Evolutionary conservation across 2,329 filamentous ascomycete species (phyloP).

Genomic region (Aureobasidium musti): DNA sequence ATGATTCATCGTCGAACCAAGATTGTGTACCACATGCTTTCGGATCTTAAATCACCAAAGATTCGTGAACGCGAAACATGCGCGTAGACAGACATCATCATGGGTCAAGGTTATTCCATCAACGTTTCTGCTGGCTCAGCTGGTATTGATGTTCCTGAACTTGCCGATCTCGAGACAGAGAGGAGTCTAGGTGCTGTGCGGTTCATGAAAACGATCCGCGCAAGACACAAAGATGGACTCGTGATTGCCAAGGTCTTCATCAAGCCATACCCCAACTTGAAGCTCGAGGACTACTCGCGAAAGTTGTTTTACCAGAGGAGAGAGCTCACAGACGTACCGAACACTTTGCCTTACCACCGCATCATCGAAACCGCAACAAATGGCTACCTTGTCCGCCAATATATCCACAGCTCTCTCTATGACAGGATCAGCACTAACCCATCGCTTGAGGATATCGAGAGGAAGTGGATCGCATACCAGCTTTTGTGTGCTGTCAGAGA

Average conservation of each 20-base stretch:
- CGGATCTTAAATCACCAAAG: not conserved
- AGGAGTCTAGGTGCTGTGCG: constrained; percentile 86
- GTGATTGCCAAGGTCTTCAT: constrained; percentile 93
- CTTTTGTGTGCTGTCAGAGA: constrained; percentile 89
- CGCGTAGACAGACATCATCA: constrained; percentile 47
- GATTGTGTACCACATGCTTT: not conserved
- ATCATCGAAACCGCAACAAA: constrained; percentile 89
- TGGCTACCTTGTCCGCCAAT: constrained; percentile 92
- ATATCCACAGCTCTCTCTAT: constrained; percentile 94
- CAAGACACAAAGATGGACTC: constrained; percentile 83
- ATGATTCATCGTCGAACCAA: not conserved
- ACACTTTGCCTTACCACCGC: constrained; percentile 85
- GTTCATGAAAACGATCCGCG: constrained; percentile 96
- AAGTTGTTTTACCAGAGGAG: constrained; percentile 62
- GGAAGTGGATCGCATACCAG: constrained; percentile 98
- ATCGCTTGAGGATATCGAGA: constrained; percentile 95
- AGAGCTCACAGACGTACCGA: constrained; percentile 78
- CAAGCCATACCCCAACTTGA: constrained; percentile 69
- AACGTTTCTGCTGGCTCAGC: constrained; percentile 89
- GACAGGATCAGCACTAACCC: constrained; percentile 95
- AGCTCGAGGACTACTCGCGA: constrained; percentile 29
- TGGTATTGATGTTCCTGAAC: constrained; percentile 89
- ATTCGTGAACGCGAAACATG: constrained; percentile 17
- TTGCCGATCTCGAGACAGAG: constrained; percentile 88
- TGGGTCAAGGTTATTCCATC: constrained; percentile 97